These are phyloP conservation scores for Globisporangium parvum DNA, from an alignment of 352 stramenopile genomes.

Conservation along the genomic window DNA sequence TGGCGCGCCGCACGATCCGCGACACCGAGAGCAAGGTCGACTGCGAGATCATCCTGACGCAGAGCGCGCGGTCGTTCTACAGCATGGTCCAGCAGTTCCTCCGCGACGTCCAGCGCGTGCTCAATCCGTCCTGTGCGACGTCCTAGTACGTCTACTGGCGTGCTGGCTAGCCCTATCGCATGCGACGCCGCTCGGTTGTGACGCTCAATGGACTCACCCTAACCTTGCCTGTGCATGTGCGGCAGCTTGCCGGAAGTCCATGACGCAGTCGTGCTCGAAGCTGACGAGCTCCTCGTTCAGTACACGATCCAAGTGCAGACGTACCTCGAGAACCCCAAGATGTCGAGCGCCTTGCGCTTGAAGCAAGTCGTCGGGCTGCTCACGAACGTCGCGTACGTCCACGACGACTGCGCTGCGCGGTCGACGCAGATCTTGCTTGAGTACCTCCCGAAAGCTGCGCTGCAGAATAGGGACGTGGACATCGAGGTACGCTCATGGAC, in stretches of 20 bases:
- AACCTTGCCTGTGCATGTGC: background rate
- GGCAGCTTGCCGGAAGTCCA: constrained; percentile 52
- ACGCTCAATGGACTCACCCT: background rate
- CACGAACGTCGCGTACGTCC: constrained; percentile 46
- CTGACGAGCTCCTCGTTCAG: constrained; percentile 53
- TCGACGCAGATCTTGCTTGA: constrained; percentile 12
- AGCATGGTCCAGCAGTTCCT: constrained; percentile 79
- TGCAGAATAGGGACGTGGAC: constrained; percentile 35
- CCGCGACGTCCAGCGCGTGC: constrained; percentile 63
- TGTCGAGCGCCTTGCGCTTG: constrained; percentile 46
- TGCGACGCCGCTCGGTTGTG: too few species aligned
- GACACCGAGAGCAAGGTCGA: constrained; percentile 64
- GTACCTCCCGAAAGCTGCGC: constrained; percentile 10
- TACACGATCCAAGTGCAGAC: constrained; percentile 54
- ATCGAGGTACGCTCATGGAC: constrained; percentile 16
- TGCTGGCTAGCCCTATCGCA: too few species aligned
- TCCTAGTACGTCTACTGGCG: constrained; percentile 39
- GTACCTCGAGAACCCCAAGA: constrained; percentile 60
- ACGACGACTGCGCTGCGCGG: constrained; percentile 13
- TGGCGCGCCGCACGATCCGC: constrained; percentile 60
- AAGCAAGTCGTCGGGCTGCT: constrained; percentile 68
- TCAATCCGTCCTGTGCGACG: constrained; percentile 76
- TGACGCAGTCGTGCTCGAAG: constrained; percentile 44
- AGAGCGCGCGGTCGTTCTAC: constrained; percentile 74
- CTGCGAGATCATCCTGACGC: constrained; percentile 71